Base-by-base conservation (phyloP, 805 yeast species). In the Cyberlindnera xylosilytica region DNA sequence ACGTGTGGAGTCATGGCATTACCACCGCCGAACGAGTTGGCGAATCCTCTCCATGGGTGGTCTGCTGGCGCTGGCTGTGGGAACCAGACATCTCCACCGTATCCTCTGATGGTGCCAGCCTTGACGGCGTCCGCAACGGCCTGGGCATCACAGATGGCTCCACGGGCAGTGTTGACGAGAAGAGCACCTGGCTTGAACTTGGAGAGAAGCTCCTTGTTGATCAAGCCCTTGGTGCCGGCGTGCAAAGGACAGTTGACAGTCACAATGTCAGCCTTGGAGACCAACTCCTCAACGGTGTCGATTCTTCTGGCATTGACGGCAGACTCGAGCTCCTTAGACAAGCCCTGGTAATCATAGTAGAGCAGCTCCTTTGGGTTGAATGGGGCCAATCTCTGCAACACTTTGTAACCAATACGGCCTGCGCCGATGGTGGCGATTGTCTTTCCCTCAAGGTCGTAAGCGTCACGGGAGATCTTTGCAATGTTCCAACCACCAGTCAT, bases 1-100 rank as follows among this genome's bases (percentile, higher is more conserved):
- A 80, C 76, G 60, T 84, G 93, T 17, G 90, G 89, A 39, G 88
- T 82, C 91, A 85, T 83, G 41, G 90, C 91, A 55, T 86, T 85
- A 51, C 91, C 91, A 28, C 78, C 85, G 45, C 83, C 83, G 51
- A 71, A 75, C 56, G 74, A 68, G 74, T 83, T 82, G 37, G 67
- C 59, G 79, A 83, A 75, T 10, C 69, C 42, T 71, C 88, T 73
- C 93, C 93, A 85, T 51, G 89, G 89, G 58, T 83, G 89, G 61
- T 73, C 73, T 41, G 69, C 66, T 50, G 89, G 88, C 20, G 91
- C 86, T 33, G 95, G 95, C 64, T 85, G 95, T n/a, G 82, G 83
- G 69, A 57, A 74, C 88, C 91, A 84, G 39, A 85, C 93, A 63
- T 85, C 93, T 53, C 91, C 93, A 56, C 90, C 93, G 60, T 84